phyloP scores from a whole-genome alignment of 1,139 yeast genomes.

The Entelexis paramagnoliae region DNA sequence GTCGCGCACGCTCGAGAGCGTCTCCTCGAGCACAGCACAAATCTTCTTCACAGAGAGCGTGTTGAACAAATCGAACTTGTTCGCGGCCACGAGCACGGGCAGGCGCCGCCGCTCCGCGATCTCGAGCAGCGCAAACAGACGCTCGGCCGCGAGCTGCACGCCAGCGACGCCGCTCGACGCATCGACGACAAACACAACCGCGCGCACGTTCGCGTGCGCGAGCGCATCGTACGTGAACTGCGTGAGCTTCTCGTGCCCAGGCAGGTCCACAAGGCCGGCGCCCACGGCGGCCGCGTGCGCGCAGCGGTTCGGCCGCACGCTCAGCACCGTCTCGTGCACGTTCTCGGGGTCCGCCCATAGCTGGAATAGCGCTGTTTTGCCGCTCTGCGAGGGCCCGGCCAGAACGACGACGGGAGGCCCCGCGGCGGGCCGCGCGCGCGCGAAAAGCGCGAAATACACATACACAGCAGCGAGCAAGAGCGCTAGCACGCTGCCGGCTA shows the following conservation, averaged over 20 bases:
- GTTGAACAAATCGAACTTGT: slow-evolving; percentile 75
- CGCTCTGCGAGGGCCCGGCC: slow-evolving; percentile 61
- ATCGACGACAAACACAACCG: slow-evolving; percentile 58
- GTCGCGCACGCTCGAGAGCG: slow-evolving; percentile 48
- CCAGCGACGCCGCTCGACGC: slow-evolving; percentile 30
- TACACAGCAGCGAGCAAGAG: background rate
- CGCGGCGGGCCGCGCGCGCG: background rate
- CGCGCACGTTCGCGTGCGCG: slow-evolving; percentile 36
- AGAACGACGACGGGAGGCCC: slow-evolving; percentile 53
- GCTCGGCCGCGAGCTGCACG: slow-evolving; percentile 29
- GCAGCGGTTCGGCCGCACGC: slow-evolving; percentile 37
- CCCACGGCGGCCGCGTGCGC: background rate
- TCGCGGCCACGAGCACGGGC: slow-evolving; percentile 65
- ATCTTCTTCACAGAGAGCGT: slow-evolving; percentile 61
- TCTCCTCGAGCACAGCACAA: slow-evolving; percentile 48
- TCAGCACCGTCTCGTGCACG: slow-evolving; percentile 35
- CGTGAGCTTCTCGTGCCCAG: slow-evolving; percentile 72
- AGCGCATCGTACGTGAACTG: slow-evolving; percentile 27
- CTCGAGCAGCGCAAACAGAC: slow-evolving; percentile 29
- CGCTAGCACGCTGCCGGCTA: background rate
- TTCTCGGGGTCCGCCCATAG: slow-evolving; percentile 27
- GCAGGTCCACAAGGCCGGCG: slow-evolving; percentile 58
- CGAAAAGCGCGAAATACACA: background rate
- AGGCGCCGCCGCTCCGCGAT: slow-evolving; percentile 40
- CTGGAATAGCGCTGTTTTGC: slow-evolving; percentile 62